Evolutionary conservation across 495 filamentous ascomycete species (phyloP).

Genomic region (Penicillium lividum): DNA sequence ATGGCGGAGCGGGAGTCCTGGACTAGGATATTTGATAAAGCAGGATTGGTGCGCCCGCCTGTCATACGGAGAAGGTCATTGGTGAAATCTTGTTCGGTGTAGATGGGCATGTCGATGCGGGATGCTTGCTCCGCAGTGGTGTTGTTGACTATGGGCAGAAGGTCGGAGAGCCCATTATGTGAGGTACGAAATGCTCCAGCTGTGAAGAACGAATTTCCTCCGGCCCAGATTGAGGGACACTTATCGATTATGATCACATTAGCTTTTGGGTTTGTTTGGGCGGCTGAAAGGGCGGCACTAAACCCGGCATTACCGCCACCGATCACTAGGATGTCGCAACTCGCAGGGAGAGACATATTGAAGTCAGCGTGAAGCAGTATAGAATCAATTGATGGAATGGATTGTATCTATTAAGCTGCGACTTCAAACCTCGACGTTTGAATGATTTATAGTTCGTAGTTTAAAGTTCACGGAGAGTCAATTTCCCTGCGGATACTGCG

Average conservation of each 20-base stretch:
- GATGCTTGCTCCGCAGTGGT: slow-evolving; percentile 2
- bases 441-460: no score
- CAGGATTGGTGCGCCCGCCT: slow-evolving; percentile 45
- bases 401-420: not conserved
- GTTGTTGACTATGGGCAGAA: slow-evolving; percentile 50
- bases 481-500: slow-evolving; percentile 13
- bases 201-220: slow-evolving; percentile 58
- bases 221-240: slow-evolving; percentile 43
- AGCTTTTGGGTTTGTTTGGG: slow-evolving; percentile 33
- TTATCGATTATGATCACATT: slow-evolving; percentile 53
- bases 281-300: slow-evolving; percentile 53
- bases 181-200: slow-evolving; percentile 54
- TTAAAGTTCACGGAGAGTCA: slow-evolving; percentile 11
- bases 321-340: slow-evolving; percentile 53
- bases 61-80: slow-evolving; percentile 53
- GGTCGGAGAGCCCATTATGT: slow-evolving; percentile 44
- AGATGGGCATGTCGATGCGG: slow-evolving; percentile 27
- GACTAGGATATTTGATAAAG: slow-evolving; percentile 46
- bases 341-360: slow-evolving; percentile 22
- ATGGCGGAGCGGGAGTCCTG: slow-evolving; percentile 46
- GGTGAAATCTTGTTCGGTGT: slow-evolving; percentile 46
- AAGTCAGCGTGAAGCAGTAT: not conserved
- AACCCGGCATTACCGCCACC: slow-evolving; percentile 63
- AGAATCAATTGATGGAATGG: no score
- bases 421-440: not conserved